Percentiles rank a stretch among this genome's conserved stretches.
Evolutionary conservation across 306 rosid species (phyloP).

Genomic region (Prunus dulcis): DNA sequence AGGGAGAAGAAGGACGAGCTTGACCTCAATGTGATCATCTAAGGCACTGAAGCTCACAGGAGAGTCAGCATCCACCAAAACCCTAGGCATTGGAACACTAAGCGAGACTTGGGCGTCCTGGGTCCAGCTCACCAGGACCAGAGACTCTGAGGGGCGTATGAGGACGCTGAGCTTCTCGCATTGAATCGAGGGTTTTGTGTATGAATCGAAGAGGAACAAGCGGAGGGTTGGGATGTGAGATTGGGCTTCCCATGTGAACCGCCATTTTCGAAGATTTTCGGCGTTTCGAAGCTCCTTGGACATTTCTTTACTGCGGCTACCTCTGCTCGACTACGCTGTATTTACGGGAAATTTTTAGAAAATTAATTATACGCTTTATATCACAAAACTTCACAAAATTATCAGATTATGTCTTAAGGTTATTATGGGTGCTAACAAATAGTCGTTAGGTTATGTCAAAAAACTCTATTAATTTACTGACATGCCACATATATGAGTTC

Average conservation of each 20-base stretch:
- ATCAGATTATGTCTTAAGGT: too few species aligned
- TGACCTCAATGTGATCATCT: slow-evolving; percentile 71
- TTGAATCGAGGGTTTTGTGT: slow-evolving; percentile 46
- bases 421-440: too few species aligned
- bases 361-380: too few species aligned
- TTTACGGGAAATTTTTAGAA: too few species aligned
- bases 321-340: neutral
- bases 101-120: slow-evolving; percentile 32
- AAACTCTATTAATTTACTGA: too few species aligned
- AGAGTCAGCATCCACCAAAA: slow-evolving; percentile 59
- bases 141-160: slow-evolving; percentile 38
- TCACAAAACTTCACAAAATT: too few species aligned
- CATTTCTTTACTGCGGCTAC: slow-evolving; percentile 1
- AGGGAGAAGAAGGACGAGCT: slow-evolving; percentile 77
- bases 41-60: slow-evolving; percentile 48
- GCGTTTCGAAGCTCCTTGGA: neutral
- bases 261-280: slow-evolving; percentile 47
- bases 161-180: slow-evolving; percentile 52
- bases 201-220: slow-evolving; percentile 49
- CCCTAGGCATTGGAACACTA: slow-evolving; percentile 72
- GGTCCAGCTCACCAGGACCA: slow-evolving; percentile 43
- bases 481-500: too few species aligned
- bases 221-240: slow-evolving; percentile 76
- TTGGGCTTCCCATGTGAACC: slow-evolving; percentile 86
- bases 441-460: too few species aligned